Conservation (phyloP, 306 rosid species). For the Prunus persica region Prunus_persica_NCBIv2 NC_034015.1:7919001-7919500, state of each 20-base stretch:
- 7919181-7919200: conserved; percentile 31
- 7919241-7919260: conserved; percentile 38
- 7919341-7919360: conserved; percentile 38
- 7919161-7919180: conserved; percentile 36
- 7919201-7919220: conserved; percentile 42
- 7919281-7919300: conserved; percentile 36
- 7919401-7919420: conserved; percentile 42
- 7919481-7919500: conserved; percentile 46
- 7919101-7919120: conserved; percentile 35
- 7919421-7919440: conserved; percentile 53
- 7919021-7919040: conserved; percentile 38
- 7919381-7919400: conserved; percentile 33
- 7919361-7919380: conserved; percentile 51
- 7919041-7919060: conserved; percentile 55
- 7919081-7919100: conserved; percentile 32
- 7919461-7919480: conserved; percentile 36
- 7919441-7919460: conserved; percentile 38
- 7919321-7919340: conserved; percentile 50
- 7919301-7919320: conserved; percentile 40
- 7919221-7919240: conserved; percentile 52
- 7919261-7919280: conserved; percentile 30
- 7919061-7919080: conserved; percentile 41
- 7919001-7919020: conserved; percentile 46
- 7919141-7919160: conserved; percentile 58
- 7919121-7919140: conserved; percentile 52